These are phyloP conservation scores for Trichoderma lentiforme DNA, from an alignment of 2,329 filamentous ascomycete genomes.

Conservation along the genomic window DNA sequence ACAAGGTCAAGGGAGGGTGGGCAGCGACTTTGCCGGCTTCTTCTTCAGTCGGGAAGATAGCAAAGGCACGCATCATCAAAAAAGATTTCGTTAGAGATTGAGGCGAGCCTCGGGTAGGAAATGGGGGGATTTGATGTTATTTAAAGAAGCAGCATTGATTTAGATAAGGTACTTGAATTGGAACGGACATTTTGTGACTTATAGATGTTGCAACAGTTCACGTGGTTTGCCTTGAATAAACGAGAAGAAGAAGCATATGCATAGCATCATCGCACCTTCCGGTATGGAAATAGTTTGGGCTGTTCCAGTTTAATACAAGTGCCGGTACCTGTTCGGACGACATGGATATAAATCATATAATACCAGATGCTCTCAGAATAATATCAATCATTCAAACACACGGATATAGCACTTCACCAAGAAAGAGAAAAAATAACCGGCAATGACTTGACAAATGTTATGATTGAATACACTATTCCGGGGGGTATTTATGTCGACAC, in stretches of 20 bases:
- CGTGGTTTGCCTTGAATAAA: not conserved
- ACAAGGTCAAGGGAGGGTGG: not conserved
- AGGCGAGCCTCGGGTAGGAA: constrained; percentile 3
- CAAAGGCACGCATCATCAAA: not conserved
- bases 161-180: not conserved
- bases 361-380: not conserved
- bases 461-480: constrained; percentile 8
- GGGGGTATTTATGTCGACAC: constrained; percentile 8
- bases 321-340: not conserved
- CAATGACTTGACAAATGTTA: not conserved
- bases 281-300: not conserved
- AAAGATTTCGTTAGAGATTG: not conserved
- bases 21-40: not conserved
- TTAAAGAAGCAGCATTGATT: constrained; percentile 7
- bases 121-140: not conserved
- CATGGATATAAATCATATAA: not conserved
- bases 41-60: not conserved
- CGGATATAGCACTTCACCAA: not conserved
- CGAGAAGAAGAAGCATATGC: not conserved
- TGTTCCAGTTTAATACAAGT: not conserved
- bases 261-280: not conserved
- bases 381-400: not conserved
- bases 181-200: not conserved
- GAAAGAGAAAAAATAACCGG: not conserved
- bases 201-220: not conserved